Conservation (phyloP, 305 asterid species). For the Solanum hybrid region DNA sequence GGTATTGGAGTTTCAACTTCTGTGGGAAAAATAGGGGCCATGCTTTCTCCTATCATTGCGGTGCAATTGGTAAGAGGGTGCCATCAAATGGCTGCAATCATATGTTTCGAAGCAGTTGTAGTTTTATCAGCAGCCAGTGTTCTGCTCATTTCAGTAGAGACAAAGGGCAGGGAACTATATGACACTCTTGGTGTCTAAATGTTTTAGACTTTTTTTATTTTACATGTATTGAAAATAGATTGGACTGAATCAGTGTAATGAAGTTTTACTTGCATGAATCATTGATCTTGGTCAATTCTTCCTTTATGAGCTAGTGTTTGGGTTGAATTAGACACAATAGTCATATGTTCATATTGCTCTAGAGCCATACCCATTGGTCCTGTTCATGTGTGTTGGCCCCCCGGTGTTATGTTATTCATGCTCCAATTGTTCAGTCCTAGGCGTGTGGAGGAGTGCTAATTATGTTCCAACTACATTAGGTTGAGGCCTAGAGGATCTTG, state of each 20-base stretch:
- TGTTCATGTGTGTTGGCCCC: neutral
- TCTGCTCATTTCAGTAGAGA: constrained; percentile 44
- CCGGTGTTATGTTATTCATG: neutral
- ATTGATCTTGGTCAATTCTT: neutral
- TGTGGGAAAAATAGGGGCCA: constrained; percentile 56
- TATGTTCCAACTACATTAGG: neutral
- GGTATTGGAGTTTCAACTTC: constrained; percentile 48
- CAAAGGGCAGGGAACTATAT: constrained; percentile 43
- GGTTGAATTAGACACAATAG: neutral
- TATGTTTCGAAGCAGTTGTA: constrained; percentile 37
- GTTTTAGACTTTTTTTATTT: neutral
- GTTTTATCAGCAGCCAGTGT: constrained; percentile 36
- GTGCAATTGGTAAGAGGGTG: constrained; percentile 45
- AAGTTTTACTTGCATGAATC: neutral
- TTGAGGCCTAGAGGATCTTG: neutral
- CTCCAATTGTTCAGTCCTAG: neutral
- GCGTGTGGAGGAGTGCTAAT: too few relatives aligned
- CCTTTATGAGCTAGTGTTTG: neutral
- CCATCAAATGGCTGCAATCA: constrained; percentile 43
- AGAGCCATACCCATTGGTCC: neutral
- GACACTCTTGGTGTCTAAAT: constrained; percentile 26
- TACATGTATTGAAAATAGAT: neutral
- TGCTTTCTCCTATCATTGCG: constrained; percentile 56
- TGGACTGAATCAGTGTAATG: neutral
- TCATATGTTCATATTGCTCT: neutral